These are phyloP conservation scores for Cutaneotrichosporon dermatis DNA, from an alignment of 1,284 basidiomycete species.

Conservation along the genomic window DNA sequence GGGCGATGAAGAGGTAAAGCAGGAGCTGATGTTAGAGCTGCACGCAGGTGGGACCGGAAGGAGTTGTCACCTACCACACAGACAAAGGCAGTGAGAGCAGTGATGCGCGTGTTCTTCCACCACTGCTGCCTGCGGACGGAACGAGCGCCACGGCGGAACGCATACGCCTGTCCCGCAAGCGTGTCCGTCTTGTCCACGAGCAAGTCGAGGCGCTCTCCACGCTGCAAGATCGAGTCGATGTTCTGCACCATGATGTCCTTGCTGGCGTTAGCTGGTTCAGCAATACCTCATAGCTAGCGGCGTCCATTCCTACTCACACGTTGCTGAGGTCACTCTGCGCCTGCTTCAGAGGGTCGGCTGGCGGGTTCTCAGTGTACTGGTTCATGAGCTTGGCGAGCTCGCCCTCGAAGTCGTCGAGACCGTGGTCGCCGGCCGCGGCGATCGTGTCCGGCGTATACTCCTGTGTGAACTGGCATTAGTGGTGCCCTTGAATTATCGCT, in stretches of 20 bases:
- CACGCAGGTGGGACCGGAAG: conserved; percentile 1
- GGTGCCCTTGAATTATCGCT: background rate
- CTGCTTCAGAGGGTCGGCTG: conserved; percentile 81
- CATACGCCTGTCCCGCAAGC: conserved; percentile 91
- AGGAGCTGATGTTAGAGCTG: conserved; percentile 55
- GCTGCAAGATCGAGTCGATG: conserved; percentile 79
- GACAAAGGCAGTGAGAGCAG: conserved; percentile 67
- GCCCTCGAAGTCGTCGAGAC: conserved; percentile 48
- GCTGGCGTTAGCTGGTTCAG: conserved; percentile 20
- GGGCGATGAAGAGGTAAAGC: conserved; percentile 72
- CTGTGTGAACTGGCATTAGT: conserved; percentile 56
- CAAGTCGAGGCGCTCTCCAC: conserved; percentile 93
- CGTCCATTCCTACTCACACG: conserved; percentile 51
- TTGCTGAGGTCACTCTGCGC: conserved; percentile 87
- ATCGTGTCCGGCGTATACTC: conserved; percentile 50
- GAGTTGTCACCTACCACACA: conserved; percentile 59
- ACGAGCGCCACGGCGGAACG: conserved; percentile 85
- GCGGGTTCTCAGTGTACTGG: conserved; percentile 82
- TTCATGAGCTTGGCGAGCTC: conserved; percentile 63
- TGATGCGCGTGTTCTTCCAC: conserved; percentile 84
- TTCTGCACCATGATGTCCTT: conserved; percentile 98
- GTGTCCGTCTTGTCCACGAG: conserved; percentile 96
- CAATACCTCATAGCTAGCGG: background rate
- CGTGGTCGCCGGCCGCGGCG: conserved; percentile 48
- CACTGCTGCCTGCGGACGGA: conserved; percentile 88